A percentile compares a stretch with the other conserved stretches of the same genome.
Evolutionary conservation across 2,329 filamentous ascomycete species (phyloP).

Genomic region (Fusarium haematococcum): DNA sequence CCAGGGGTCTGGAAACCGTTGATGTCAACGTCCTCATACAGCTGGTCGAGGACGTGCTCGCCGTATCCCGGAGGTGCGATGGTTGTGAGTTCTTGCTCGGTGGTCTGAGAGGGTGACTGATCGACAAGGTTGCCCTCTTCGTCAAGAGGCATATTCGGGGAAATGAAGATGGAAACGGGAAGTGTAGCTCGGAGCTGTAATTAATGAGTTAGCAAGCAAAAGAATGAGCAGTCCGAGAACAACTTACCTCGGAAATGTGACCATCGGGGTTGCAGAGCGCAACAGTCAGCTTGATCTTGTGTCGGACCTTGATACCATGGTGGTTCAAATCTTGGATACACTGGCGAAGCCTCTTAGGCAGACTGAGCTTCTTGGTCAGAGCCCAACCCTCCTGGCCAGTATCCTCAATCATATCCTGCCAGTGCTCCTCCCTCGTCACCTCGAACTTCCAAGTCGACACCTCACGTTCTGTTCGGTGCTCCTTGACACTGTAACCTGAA

Average conservation of each 20-base stretch:
- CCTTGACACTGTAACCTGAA: constrained; percentile 60
- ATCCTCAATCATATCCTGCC: constrained; percentile 76
- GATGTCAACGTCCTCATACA: constrained; percentile 89
- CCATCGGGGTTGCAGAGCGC: constrained; percentile 95
- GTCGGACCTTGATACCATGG: constrained; percentile 89
- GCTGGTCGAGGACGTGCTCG: constrained; percentile 86
- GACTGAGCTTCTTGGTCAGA: constrained; percentile 70
- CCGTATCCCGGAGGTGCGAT: constrained; percentile 94
- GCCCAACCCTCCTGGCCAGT: constrained; percentile 74
- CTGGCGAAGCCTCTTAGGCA: constrained; percentile 84
- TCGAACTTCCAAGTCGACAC: constrained; percentile 70
- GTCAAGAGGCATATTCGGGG: constrained; percentile 89
- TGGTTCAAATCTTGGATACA: constrained; percentile 93
- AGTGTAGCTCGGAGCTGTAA: constrained; percentile 84
- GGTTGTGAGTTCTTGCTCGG: constrained; percentile 66
- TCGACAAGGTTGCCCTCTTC: constrained; percentile 84
- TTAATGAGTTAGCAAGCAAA: constrained; percentile 14
- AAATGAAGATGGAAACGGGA: constrained; percentile 94
- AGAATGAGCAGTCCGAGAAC: background rate
- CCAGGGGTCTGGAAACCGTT: constrained; percentile 84
- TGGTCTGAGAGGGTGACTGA: constrained; percentile 62
- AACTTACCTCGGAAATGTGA: constrained; percentile 84
- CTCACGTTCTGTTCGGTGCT: constrained; percentile 73
- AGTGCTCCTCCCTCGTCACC: constrained; percentile 70
- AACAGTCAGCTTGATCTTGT: constrained; percentile 92